Percentiles rank a stretch among this genome's conserved stretches.
Conservation (phyloP, 495 filamentous ascomycete genomes). For the Elasticomyces elasticus region DNA sequence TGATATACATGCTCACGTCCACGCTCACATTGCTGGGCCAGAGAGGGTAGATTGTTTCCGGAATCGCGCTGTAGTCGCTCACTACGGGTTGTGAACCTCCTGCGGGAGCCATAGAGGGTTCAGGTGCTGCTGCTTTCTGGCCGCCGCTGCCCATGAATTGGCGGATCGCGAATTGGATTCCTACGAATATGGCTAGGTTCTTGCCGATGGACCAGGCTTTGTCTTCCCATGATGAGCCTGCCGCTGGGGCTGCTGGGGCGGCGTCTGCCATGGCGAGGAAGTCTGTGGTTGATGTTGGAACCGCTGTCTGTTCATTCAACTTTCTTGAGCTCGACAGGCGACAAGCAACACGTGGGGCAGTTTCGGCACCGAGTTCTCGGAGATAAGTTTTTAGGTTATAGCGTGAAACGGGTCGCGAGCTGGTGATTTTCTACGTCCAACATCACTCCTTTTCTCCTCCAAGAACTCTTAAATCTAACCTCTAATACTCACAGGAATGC, state of each 20-base stretch:
- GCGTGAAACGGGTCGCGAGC: too few relatives aligned
- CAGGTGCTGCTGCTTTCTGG: slow-evolving; percentile 35
- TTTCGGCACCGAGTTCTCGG: too few relatives aligned
- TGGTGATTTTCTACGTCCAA: too few relatives aligned
- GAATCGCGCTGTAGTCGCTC: slow-evolving; percentile 59
- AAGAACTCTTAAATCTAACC: too few relatives aligned
- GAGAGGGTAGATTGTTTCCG: slow-evolving; percentile 71
- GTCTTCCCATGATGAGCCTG: slow-evolving; percentile 23
- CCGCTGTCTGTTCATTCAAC: too few relatives aligned
- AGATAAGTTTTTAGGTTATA: too few relatives aligned
- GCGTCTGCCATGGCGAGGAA: slow-evolving; percentile 13
- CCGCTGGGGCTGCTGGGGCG: slow-evolving; percentile 2
- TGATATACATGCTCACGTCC: slow-evolving; percentile 79
- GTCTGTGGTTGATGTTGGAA: too few relatives aligned
- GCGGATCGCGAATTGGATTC: slow-evolving; percentile 52
- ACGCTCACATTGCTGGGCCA: slow-evolving; percentile 70
- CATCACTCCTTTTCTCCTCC: too few relatives aligned
- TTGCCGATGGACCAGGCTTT: slow-evolving; percentile 42
- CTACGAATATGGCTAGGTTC: slow-evolving; percentile 59
- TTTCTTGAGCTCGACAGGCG: too few relatives aligned
- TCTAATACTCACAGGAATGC: too few relatives aligned
- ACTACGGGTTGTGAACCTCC: slow-evolving; percentile 43
- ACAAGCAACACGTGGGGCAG: too few relatives aligned
- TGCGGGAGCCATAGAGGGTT: slow-evolving; percentile 35
- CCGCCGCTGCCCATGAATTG: slow-evolving; percentile 42